Evolutionary conservation across 2,329 filamentous ascomycete genomes (phyloP).

Genomic region (Plectosphaerella plurivora): DNA sequence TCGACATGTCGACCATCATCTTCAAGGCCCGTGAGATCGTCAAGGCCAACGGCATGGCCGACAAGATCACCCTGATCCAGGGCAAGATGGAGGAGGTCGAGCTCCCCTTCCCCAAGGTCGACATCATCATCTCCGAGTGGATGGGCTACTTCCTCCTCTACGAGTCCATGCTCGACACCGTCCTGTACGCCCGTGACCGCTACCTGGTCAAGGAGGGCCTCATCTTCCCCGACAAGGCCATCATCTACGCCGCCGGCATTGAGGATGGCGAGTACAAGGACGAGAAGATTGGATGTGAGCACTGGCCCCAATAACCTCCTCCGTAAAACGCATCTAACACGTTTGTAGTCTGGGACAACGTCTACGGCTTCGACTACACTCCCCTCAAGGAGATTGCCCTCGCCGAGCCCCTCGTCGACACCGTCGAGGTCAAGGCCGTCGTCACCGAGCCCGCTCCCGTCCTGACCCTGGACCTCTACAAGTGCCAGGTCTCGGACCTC

Average conservation of each 20-base stretch:
- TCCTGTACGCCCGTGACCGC: slow-evolving; percentile 90
- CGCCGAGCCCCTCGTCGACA: slow-evolving; percentile 94
- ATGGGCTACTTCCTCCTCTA: slow-evolving; percentile 99
- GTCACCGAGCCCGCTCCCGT: slow-evolving; percentile 86
- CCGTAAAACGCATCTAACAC: background rate
- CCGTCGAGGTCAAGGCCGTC: slow-evolving; percentile 93
- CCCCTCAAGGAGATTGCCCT: slow-evolving; percentile 92
- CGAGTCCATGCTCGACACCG: slow-evolving; percentile 98
- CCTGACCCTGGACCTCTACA: slow-evolving; percentile 90
- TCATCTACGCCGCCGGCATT: slow-evolving; percentile 93
- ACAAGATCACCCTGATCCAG: slow-evolving; percentile 96
- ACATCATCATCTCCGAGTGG: slow-evolving; percentile 99
- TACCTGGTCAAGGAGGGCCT: slow-evolving; percentile 83
- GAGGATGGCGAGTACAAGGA: slow-evolving; percentile 99
- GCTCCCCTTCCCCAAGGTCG: slow-evolving; percentile 89
- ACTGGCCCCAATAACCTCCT: background rate
- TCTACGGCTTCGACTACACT: slow-evolving; percentile 95
- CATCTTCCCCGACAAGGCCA: slow-evolving; percentile 99
- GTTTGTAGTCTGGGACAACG: slow-evolving; percentile 89
- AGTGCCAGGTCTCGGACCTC: slow-evolving; percentile 76
- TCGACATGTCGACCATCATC: slow-evolving; percentile 99
- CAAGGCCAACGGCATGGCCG: slow-evolving; percentile 80
- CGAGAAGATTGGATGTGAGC: slow-evolving; percentile 97
- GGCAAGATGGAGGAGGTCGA: slow-evolving; percentile 99
- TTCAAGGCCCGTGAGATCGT: slow-evolving; percentile 98